Conservation (phyloP, 2,329 filamentous ascomycete genomes). For the Ceratocystis eucalypticola region DNA sequence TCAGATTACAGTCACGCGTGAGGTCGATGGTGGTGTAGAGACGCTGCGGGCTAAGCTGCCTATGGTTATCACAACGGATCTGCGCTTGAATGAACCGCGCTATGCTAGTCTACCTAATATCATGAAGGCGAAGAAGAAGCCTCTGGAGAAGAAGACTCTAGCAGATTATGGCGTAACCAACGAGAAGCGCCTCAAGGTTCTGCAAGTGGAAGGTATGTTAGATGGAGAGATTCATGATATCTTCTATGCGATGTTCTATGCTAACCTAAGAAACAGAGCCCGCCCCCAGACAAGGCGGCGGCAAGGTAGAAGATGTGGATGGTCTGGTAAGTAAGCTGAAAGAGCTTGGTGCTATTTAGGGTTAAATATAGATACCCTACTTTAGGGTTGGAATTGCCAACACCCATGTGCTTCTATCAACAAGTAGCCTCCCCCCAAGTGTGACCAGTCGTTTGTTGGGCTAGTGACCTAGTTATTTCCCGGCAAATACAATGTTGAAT, state of each 20-base stretch:
- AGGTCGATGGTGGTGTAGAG: constrained; percentile 92
- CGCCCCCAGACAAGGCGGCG: constrained; percentile 72
- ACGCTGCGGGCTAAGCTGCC: constrained; percentile 75
- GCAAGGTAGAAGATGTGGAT: constrained; percentile 94
- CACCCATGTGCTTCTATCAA: not conserved
- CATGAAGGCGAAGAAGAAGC: constrained; percentile 99
- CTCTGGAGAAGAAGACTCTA: constrained; percentile 79
- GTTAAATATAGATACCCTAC: not conserved
- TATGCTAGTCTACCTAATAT: constrained; percentile 96
- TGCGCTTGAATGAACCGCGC: constrained; percentile 85
- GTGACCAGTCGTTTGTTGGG: not conserved
- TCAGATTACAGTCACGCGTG: constrained; percentile 62
- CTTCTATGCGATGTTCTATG: constrained; percentile 13
- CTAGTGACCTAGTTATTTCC: no score
- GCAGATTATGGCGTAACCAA: constrained; percentile 68
- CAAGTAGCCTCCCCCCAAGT: not conserved
- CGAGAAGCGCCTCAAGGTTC: constrained; percentile 64
- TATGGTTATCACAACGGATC: constrained; percentile 87
- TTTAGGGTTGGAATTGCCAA: not conserved
- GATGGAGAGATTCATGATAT: not conserved
- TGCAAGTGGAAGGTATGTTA: constrained; percentile 69
- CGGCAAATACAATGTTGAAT: no score
- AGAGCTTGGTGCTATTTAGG: constrained; percentile 78
- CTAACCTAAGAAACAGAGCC: constrained; percentile 46
- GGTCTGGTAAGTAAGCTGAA: constrained; percentile 89